Evolutionary conservation across 2,329 filamentous ascomycete species (phyloP), one percentile per base, ranked within the genome.

Genomic region (Ophiostoma australiae): DNA sequence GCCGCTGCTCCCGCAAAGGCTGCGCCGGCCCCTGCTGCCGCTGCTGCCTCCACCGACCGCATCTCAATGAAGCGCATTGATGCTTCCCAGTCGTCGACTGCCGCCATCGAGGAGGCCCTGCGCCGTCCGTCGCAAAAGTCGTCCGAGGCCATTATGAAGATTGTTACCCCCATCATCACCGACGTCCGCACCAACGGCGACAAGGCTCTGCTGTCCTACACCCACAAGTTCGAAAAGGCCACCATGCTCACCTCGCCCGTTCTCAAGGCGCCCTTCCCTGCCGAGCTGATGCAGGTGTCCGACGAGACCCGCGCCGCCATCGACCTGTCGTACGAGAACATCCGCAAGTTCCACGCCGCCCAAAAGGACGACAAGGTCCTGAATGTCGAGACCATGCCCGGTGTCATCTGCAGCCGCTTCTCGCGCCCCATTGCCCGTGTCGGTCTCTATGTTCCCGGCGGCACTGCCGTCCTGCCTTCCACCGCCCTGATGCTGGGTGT

Each of bases 401-500:
- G 95, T 41, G 93, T 99, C 3, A 85, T 95, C 37, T 99, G 95
- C 83, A 96, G 92, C 74, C 92, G 95, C 72, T 98, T 99, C 82
- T 89, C 90, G 15, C 87, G 95, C 27, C 91, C 95, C 0, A 98
- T 99, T 74, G 95, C 98, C 81, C 87, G 93, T 52, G 95, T 99
- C n/a, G 95, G 95, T 74, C 85, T 97, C 6, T 99, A 99, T 80
- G 91, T 99, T 20, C 95, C 95, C 7, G 95, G 95, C 71, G 95
- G 95, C 73, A 99, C 95, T 1, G 95, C 95, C 1, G 95, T 99
- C n/a, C 85, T 99, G 58, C 95, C 95, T 15, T 97, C 93, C 71
- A 98, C 95, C 8, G 95, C 95, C 3, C 90, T 99, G 75, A 99
- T 99, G 95, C 87, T 99, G 70, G 95, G 95, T 78, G 95, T 99